phyloP scores from a whole-genome alignment of 768 basidiomycete genomes.

The Cystofilobasidium ferigula region DNA sequence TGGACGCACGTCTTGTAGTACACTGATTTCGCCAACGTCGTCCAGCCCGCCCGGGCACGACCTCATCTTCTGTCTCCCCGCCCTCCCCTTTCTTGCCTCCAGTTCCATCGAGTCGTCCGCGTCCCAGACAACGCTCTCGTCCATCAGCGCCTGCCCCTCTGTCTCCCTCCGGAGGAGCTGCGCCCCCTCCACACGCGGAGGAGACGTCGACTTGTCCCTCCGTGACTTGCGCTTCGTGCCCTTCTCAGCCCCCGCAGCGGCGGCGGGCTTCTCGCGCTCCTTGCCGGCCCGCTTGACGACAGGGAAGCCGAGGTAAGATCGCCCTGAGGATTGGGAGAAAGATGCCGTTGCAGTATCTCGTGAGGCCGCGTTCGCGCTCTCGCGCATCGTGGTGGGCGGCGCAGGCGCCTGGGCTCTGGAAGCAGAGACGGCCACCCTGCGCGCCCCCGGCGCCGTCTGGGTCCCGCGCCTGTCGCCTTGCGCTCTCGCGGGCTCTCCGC shows the following conservation, averaged over 20 bases:
- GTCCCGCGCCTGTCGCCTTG: no score
- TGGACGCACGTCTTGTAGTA: neutral
- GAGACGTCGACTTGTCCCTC: neutral
- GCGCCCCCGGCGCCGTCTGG: no score
- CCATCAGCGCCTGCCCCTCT: no score
- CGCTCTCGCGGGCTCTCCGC: no score
- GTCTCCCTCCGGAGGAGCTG: no score
- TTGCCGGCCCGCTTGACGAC: neutral
- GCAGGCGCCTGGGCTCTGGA: no score
- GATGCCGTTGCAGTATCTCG: neutral
- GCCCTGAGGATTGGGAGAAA: neutral
- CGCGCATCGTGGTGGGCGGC: no score
- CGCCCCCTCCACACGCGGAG: neutral
- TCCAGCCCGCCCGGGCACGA: neutral
- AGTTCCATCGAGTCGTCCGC: neutral
- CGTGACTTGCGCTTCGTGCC: neutral
- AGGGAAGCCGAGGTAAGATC: neutral
- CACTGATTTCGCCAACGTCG: neutral
- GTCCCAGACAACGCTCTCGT: neutral
- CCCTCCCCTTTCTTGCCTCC: neutral
- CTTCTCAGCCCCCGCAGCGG: neutral
- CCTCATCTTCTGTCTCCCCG: neutral
- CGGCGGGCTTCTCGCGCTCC: neutral
- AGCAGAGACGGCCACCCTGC: no score
- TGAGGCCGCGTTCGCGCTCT: no score